Conservation (phyloP, 2,329 filamentous ascomycete species). For the Fusarium albidum region DNA sequence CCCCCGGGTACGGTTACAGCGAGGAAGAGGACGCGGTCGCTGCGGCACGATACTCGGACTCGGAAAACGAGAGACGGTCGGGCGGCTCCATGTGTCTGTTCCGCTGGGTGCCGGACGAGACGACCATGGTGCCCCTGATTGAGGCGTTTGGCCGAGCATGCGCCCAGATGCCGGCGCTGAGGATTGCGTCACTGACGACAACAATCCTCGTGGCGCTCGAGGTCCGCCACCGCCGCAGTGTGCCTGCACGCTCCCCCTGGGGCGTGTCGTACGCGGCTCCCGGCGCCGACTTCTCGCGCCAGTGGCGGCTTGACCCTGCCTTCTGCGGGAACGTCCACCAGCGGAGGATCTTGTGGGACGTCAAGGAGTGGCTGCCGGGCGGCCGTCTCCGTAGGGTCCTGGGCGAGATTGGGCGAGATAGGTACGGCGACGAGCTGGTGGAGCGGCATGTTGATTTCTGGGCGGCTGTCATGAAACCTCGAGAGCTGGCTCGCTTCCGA, state of each 20-base stretch:
- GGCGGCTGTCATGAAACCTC: slow-evolving; percentile 25
- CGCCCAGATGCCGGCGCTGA: slow-evolving; percentile 22
- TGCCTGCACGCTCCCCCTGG: slow-evolving; percentile 23
- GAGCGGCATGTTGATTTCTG: slow-evolving; percentile 31
- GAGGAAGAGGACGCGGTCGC: slow-evolving; percentile 21
- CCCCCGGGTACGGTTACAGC: slow-evolving; percentile 24
- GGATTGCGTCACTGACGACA: slow-evolving; percentile 22
- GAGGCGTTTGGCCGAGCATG: slow-evolving; percentile 27
- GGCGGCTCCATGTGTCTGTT: slow-evolving; percentile 29
- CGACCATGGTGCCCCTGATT: slow-evolving; percentile 18
- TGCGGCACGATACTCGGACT: slow-evolving; percentile 21
- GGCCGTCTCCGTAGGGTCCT: slow-evolving; percentile 9
- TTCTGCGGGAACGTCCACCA: slow-evolving; percentile 19
- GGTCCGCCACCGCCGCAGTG: slow-evolving; percentile 13
- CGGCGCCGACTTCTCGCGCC: slow-evolving; percentile 15
- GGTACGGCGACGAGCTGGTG: slow-evolving; percentile 22
- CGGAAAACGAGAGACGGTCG: slow-evolving; percentile 20
- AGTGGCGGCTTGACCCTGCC: slow-evolving; percentile 26
- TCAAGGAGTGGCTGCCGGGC: slow-evolving; percentile 24
- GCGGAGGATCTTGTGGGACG: slow-evolving; percentile 26
- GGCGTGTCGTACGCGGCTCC: slow-evolving; percentile 25
- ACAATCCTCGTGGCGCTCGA: slow-evolving; percentile 23
- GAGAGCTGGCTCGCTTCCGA: slow-evolving; percentile 20
- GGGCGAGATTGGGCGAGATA: slow-evolving; percentile 17
- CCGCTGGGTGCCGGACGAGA: slow-evolving; percentile 26